A percentile compares a stretch with the other conserved stretches of the same genome.
phyloP scores from a whole-genome alignment of 2,329 filamentous ascomycete genomes.

The Piedraia hortae region DNA sequence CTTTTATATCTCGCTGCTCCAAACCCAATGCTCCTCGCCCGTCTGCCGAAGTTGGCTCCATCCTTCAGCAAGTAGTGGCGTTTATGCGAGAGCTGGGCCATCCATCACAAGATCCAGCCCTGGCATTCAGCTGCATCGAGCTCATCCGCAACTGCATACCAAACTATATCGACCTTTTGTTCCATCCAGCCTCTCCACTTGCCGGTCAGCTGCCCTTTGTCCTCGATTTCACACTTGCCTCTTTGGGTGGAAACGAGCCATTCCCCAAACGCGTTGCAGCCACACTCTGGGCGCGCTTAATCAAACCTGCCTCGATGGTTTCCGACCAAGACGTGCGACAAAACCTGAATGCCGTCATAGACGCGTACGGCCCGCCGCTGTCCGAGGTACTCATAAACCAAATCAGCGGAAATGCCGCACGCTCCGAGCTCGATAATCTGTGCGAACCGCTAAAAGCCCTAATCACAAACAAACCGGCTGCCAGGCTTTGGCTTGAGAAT shows the following conservation, averaged over 20 bases:
- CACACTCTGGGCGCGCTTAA: slow-evolving; percentile 41
- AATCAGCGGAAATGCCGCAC: slow-evolving; percentile 37
- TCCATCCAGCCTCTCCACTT: slow-evolving; percentile 15
- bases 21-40: slow-evolving; percentile 15
- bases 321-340: slow-evolving; percentile 4
- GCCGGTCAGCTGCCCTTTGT: slow-evolving; percentile 33
- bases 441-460: slow-evolving; percentile 45
- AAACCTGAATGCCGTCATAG: slow-evolving; percentile 17
- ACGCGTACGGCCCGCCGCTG: slow-evolving; percentile 33
- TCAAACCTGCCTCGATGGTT: slow-evolving; percentile 14
- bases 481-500: slow-evolving; percentile 21
- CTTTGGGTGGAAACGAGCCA: slow-evolving; percentile 42
- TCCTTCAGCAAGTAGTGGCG: slow-evolving; percentile 33
- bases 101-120: slow-evolving; percentile 37
- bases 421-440: slow-evolving; percentile 45
- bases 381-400: slow-evolving; percentile 33
- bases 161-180: slow-evolving; percentile 32
- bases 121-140: slow-evolving; percentile 47
- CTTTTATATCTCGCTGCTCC: slow-evolving; percentile 27
- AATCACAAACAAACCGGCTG: slow-evolving; percentile 7
- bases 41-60: slow-evolving; percentile 21
- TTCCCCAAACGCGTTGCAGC: slow-evolving; percentile 47
- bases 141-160: slow-evolving; percentile 37
- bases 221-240: slow-evolving; percentile 43
- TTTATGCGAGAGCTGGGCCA: slow-evolving; percentile 35